A percentile compares a stretch with the other conserved stretches of the same genome.
phyloP scores from a whole-genome alignment of 495 filamentous ascomycete genomes.

The Annulohypoxylon bovei region DNA sequence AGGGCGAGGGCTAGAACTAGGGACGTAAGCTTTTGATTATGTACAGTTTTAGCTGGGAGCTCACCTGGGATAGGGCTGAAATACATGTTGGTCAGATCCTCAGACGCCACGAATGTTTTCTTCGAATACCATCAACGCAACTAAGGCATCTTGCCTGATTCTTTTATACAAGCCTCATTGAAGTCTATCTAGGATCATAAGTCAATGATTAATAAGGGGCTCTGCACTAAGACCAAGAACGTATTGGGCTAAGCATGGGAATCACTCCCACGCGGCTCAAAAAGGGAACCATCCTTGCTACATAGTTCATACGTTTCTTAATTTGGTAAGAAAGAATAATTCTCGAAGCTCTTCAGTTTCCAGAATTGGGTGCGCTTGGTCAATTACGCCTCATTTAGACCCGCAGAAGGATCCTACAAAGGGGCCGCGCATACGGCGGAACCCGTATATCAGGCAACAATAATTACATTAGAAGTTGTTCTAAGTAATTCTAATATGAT shows the following conservation, averaged over 20 bases:
- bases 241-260: not conserved
- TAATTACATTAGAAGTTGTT: not conserved
- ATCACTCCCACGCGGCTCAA: not conserved
- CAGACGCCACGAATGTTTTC: too few species aligned
- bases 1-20: not conserved
- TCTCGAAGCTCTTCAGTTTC: not conserved
- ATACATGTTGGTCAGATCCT: not conserved
- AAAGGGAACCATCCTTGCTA: not conserved
- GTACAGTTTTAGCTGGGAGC: not conserved
- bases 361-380: not conserved
- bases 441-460: not conserved
- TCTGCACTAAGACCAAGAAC: not conserved
- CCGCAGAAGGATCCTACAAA: not conserved
- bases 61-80: not conserved
- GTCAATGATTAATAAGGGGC: not conserved
- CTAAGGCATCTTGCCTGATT: too few species aligned
- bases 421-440: not conserved
- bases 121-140: too few species aligned
- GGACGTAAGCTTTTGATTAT: not conserved
- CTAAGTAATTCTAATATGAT: too few species aligned
- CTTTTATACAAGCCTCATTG: not conserved
- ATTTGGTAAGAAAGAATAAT: not conserved
- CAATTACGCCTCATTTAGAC: not conserved
- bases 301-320: not conserved
- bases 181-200: not conserved